phyloP scores from a whole-genome alignment of 345 rosid species.

The Gossypium raimondii region DNA sequence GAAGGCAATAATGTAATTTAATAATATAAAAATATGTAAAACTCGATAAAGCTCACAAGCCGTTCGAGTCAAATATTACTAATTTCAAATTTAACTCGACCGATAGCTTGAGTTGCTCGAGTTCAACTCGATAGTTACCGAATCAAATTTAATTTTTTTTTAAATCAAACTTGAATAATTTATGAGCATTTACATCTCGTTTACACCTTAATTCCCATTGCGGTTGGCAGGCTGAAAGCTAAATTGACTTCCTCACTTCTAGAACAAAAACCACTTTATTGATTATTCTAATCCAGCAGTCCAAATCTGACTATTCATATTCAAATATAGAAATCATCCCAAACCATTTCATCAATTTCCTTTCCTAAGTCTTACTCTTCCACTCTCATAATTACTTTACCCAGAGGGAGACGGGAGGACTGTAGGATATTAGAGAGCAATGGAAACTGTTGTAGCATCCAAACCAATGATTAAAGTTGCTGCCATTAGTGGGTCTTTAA shows the following conservation, averaged over 20 bases:
- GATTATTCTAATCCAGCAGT: background rate
- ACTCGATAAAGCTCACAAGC: too few species aligned
- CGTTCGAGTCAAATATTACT: accelerated
- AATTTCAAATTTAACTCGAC: accelerated
- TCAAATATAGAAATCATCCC: background rate
- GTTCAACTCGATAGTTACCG: accelerated
- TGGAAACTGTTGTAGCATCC: background rate
- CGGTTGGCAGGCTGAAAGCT: too few species aligned
- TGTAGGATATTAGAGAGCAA: background rate
- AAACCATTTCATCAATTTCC: background rate
- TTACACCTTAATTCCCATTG: too few species aligned
- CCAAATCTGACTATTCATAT: background rate
- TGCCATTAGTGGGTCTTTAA: background rate
- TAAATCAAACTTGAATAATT: accelerated
- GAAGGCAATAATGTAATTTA: too few species aligned
- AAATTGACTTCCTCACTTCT: too few species aligned
- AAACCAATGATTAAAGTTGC: background rate
- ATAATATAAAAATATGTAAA: too few species aligned
- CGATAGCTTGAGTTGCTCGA: too few species aligned
- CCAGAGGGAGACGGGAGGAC: too few species aligned
- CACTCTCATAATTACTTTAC: too few species aligned
- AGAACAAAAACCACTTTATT: background rate
- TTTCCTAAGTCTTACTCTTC: background rate
- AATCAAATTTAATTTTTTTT: accelerated
- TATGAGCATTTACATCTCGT: accelerated